phyloP scores from a whole-genome alignment of 306 rosid species.

The Mimosa bimucronata region DNA sequence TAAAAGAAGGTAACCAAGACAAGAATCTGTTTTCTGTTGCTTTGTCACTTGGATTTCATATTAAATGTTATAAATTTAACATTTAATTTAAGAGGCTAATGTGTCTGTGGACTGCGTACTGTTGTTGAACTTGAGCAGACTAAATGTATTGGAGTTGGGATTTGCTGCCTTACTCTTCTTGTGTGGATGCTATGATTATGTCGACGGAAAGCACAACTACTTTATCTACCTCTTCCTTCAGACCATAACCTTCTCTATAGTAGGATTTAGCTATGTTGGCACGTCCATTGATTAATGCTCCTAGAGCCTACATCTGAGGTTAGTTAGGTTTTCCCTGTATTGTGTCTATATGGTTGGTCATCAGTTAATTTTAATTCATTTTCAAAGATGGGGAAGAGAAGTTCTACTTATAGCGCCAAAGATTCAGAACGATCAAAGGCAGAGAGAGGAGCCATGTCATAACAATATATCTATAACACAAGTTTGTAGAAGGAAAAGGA shows the following conservation, averaged over 20 bases:
- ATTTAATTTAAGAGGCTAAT: conserved; percentile 24
- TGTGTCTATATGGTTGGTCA: conserved; percentile 31
- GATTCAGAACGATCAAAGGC: conserved; percentile 29
- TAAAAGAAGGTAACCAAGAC: background rate
- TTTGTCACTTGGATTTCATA: background rate
- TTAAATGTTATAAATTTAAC: background rate
- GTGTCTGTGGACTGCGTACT: background rate
- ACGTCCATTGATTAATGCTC: conserved; percentile 76
- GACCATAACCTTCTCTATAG: conserved; percentile 68
- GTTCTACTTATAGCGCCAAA: conserved; percentile 38
- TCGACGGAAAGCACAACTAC: conserved; percentile 85
- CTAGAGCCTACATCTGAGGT: conserved; percentile 27
- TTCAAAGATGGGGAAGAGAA: conserved; percentile 40
- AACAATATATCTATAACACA: conserved; percentile 38
- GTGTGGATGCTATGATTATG: conserved; percentile 87
- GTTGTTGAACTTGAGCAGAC: conserved; percentile 49
- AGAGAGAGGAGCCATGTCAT: conserved; percentile 19
- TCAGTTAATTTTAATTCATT: conserved; percentile 40
- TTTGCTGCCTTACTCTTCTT: conserved; percentile 80
- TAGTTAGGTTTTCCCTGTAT: conserved; percentile 37
- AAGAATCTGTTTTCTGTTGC: background rate
- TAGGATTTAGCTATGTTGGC: conserved; percentile 85
- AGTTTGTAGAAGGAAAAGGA: conserved; percentile 41
- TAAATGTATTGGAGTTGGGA: conserved; percentile 78
- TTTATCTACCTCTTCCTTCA: conserved; percentile 88